Evolutionary conservation across 192 early-diverging fungal genomes (phyloP).

Genomic region (Fimicolochytrium jonesii): DNA sequence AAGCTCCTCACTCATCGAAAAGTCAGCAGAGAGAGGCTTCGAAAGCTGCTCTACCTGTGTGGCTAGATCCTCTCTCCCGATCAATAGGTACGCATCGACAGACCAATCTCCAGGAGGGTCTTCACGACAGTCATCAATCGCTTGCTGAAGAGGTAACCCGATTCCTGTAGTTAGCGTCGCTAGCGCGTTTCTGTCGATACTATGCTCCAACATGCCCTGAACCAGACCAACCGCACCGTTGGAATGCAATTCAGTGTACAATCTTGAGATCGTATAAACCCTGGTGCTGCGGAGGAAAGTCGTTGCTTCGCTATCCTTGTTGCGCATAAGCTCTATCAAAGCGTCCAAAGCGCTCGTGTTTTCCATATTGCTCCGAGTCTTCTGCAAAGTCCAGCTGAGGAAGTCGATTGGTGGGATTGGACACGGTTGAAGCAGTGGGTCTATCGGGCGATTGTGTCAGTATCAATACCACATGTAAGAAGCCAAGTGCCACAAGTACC

Average conservation of each 20-base stretch:
- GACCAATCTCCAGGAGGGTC: conserved; percentile 40
- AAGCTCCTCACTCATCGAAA: neutral
- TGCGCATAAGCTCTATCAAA: neutral
- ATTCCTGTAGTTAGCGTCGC: conserved; percentile 54
- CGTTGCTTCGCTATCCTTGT: neutral
- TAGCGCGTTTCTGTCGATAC: conserved; percentile 33
- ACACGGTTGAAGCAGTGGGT: too few species aligned
- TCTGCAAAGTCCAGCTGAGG: neutral
- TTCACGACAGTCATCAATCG: conserved; percentile 45
- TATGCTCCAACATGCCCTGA: conserved; percentile 26
- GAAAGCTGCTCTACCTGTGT: neutral
- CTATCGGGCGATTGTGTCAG: neutral
- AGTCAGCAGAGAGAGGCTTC: neutral
- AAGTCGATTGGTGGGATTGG: too few species aligned
- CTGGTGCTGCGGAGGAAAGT: neutral
- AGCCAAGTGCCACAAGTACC: neutral
- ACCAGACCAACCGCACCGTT: conserved; percentile 25
- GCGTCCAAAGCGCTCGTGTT: too few species aligned
- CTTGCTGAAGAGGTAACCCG: conserved; percentile 47
- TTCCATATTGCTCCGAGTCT: too few species aligned
- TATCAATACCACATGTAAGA: neutral
- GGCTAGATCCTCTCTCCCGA: conserved; percentile 34
- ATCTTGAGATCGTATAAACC: neutral
- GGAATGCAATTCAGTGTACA: neutral
- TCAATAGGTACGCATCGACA: conserved; percentile 41